phyloP scores from a whole-genome alignment of 202 grass and related monocot genomes.

The Setaria italica region DNA sequence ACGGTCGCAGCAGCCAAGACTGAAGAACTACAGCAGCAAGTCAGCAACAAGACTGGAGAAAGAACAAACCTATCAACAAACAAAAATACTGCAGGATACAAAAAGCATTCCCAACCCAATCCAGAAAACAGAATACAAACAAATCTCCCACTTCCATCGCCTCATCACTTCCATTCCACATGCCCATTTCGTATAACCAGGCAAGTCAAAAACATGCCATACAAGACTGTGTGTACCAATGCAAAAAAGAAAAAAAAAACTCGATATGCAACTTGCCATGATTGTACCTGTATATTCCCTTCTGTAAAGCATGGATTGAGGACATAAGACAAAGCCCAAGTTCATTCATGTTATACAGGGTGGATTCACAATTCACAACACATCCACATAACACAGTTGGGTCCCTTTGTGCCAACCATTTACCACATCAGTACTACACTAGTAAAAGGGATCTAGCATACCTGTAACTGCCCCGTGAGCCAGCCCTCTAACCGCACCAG shows the following conservation, averaged over 20 bases:
- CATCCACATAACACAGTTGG: not conserved
- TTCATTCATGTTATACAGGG: not conserved
- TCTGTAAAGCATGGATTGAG: not conserved
- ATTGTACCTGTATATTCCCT: not conserved
- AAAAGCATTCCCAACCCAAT: not conserved
- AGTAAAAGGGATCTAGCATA: conserved; percentile 16
- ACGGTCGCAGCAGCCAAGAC: too few relatives aligned
- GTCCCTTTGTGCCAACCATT: conserved; percentile 10
- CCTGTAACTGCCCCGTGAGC: not conserved
- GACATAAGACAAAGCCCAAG: not conserved
- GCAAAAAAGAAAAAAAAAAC: not conserved
- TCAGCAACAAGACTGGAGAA: too few relatives aligned
- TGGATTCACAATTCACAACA: not conserved
- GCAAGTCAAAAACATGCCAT: not conserved
- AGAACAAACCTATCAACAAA: too few relatives aligned
- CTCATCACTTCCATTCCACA: too few relatives aligned
- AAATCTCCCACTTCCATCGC: too few relatives aligned
- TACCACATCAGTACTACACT: conserved; percentile 23
- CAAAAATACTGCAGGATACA: too few relatives aligned
- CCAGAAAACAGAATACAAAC: too few relatives aligned
- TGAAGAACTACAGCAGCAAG: too few relatives aligned
- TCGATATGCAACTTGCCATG: not conserved
- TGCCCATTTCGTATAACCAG: not conserved
- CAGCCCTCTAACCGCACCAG: conserved; percentile 8
- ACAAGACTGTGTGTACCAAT: not conserved